phyloP scores from a whole-genome alignment of 441 rosid species.

The Codiaeum variegatum region DNA sequence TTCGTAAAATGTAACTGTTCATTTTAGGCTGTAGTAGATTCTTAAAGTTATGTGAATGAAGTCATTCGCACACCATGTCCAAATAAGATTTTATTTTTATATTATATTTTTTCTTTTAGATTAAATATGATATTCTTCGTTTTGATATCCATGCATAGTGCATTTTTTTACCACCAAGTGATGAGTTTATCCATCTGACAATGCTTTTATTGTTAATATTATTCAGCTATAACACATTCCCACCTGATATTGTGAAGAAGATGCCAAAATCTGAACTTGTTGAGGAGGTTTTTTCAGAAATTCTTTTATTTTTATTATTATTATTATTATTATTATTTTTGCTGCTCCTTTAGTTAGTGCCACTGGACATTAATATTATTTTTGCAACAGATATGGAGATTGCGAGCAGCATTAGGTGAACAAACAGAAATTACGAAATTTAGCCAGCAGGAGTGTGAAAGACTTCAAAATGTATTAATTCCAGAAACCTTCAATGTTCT shows the following conservation, averaged over 20 bases:
- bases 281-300: too few relatives aligned
- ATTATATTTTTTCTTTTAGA: too few relatives aligned
- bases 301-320: too few relatives aligned
- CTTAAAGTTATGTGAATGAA: neutral
- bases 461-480: constrained; percentile 71
- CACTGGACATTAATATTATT: neutral
- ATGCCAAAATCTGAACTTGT: constrained; percentile 89
- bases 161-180: neutral
- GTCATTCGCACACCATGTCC: too few relatives aligned
- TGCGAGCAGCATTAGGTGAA: constrained; percentile 85
- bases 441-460: constrained; percentile 81
- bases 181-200: neutral
- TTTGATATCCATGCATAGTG: neutral
- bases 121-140: neutral
- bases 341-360: neutral
- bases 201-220: constrained; percentile 10
- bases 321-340: constrained; percentile 14
- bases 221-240: constrained; percentile 80
- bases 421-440: constrained; percentile 75
- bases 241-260: constrained; percentile 82
- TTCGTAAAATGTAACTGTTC: too few relatives aligned
- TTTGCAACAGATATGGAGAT: constrained; percentile 68
- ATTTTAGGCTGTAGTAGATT: neutral
- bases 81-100: too few relatives aligned
- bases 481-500: neutral